Evolutionary conservation across 169 alveolate genomes (phyloP), one percentile per base, ranked within the genome.

Genomic region (Theileria sp.): DNA sequence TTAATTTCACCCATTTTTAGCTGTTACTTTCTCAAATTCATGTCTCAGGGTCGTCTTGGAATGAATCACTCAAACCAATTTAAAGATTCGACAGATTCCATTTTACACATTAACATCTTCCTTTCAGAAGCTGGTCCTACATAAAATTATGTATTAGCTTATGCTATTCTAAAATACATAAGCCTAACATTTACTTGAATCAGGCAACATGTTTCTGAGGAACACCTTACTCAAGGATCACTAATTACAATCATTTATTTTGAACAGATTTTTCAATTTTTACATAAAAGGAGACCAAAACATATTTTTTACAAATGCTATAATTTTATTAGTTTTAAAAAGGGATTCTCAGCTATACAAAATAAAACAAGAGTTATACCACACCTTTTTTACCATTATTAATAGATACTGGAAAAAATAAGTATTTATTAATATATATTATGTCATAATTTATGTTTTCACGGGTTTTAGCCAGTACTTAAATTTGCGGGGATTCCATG

Each of bases 401-500:
- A 44, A 10, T 0, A 44, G 54, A 44, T 44, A 44, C 4, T 4
- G 36, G 32, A 58, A 58, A 54, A 19, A 58, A 21, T 58, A 58
- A 58, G 13, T 58, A 25, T 58, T 58, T 58, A 58, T 58, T 44
- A 44, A 44, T 44, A 44, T 44, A 44, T 44, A 44, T 44, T 44
- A 44, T 44, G 54, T 4, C 54, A 44, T 44, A 44, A 44, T 44
- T 44, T 44, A 44, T 10, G 54, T 44, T 44, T 44, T 44, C 34
- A 58, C 13, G 32, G 15, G 10, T 3, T 21, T 58, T 58, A 17
- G 15, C 26, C 67, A 58, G 67, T 58, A 58, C 67, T 58, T 25
- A 58, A 19, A 58, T 58, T 58, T 58, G 67, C 67, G 67, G 67
- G 67, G 67, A 58, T 58, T 58, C 67, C 36, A 58, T 25, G 36